These are phyloP conservation scores for Penicillium egyptiacum DNA, from an alignment of 495 filamentous ascomycete species.

Conservation along the genomic window DNA sequence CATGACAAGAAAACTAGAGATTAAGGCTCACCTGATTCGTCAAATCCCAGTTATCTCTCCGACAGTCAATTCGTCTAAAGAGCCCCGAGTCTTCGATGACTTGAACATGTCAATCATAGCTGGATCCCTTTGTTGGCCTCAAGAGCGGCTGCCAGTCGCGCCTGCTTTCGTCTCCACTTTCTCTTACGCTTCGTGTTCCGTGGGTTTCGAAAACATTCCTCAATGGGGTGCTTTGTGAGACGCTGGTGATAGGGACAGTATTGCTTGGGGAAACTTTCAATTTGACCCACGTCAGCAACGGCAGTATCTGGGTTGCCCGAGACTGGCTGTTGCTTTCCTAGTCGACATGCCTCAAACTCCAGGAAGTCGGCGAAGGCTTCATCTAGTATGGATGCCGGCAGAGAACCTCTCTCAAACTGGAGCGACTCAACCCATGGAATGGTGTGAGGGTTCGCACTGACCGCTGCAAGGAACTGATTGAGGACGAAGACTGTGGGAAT, in stretches of 20 bases:
- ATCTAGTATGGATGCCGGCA: background rate
- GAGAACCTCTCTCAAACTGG: background rate
- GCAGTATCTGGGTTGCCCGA: background rate
- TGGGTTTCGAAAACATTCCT: background rate
- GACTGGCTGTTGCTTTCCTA: background rate
- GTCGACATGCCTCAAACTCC: background rate
- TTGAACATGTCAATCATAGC: background rate
- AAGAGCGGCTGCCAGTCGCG: background rate
- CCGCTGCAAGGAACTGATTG: constrained; percentile 2
- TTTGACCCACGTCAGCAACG: background rate
- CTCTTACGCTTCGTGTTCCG: constrained; percentile 1
- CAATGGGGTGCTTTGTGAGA: background rate
- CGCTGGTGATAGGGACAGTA: background rate
- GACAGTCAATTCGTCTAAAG: background rate
- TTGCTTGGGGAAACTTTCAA: background rate
- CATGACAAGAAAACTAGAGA: background rate
- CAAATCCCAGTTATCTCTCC: background rate
- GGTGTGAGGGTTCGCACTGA: background rate
- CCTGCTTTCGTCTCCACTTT: background rate
- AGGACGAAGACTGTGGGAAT: background rate
- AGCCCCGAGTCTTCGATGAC: background rate
- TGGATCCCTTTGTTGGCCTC: background rate
- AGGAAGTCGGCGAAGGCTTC: background rate
- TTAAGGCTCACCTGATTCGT: background rate
- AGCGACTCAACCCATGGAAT: constrained; percentile 1